Conservation (phyloP, 257 asterid genomes). For the Gentiana macrophylla region DNA sequence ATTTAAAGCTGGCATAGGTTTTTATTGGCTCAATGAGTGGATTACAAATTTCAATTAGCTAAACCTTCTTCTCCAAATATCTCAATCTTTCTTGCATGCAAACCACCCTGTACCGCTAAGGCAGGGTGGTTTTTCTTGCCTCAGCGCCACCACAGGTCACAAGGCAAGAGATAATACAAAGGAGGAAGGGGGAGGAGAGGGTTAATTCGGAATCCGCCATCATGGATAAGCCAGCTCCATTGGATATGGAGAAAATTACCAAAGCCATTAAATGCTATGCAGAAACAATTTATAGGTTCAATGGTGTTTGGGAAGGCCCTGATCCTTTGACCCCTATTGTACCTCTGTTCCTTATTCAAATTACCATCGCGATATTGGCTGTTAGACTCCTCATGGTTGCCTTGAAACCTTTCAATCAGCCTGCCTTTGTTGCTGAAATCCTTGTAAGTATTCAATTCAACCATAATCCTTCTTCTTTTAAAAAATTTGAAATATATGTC, state of each 20-base stretch:
- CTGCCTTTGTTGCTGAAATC: conserved; percentile 61
- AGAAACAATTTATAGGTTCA: conserved; percentile 61
- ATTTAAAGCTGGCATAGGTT: background rate
- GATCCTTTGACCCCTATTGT: conserved; percentile 78
- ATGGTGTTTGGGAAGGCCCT: conserved; percentile 97
- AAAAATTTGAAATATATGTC: no score
- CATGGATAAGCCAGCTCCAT: background rate
- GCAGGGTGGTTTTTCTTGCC: background rate
- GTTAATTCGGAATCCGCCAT: background rate
- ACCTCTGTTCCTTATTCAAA: conserved; percentile 75
- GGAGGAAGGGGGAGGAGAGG: background rate
- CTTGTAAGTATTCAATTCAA: conserved; percentile 33
- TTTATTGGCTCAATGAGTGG: no score
- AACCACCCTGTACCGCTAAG: no score
- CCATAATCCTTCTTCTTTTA: background rate
- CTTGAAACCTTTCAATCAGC: conserved; percentile 60
- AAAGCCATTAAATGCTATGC: conserved; percentile 50
- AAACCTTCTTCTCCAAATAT: background rate
- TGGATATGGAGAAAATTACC: conserved; percentile 27
- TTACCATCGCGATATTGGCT: conserved; percentile 43
- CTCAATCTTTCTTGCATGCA: background rate
- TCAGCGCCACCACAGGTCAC: background rate
- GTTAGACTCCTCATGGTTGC: conserved; percentile 38
- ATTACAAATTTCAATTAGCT: conserved; percentile 3
- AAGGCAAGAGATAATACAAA: background rate